These are phyloP conservation scores for Aspergillus pseudoglaucus DNA, from an alignment of 2,329 filamentous ascomycete genomes.

Conservation along the genomic window DNA sequence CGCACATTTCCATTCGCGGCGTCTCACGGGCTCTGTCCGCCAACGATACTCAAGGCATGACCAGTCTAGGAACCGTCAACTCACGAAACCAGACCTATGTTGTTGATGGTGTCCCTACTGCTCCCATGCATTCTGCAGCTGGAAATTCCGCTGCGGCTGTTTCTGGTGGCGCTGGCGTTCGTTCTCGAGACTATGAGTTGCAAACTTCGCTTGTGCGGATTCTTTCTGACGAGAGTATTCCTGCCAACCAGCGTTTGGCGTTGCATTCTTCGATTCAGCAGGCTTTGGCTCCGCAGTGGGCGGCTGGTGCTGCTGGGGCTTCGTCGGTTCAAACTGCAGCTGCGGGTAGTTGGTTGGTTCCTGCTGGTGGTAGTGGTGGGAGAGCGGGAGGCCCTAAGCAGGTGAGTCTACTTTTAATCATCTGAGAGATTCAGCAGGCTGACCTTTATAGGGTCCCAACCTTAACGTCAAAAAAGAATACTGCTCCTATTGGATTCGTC, in stretches of 20 bases:
- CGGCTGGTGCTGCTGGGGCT: conserved; percentile 5
- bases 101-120: conserved; percentile 20
- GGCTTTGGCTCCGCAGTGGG: conserved; percentile 12
- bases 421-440: neutral
- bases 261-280: conserved; percentile 16
- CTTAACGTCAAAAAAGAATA: conserved; percentile 58
- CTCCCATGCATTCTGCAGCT: neutral
- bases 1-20: conserved; percentile 29
- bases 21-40: conserved; percentile 30
- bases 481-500: conserved; percentile 85
- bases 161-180: conserved; percentile 5
- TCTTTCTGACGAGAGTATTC: conserved; percentile 15
- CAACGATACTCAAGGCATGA: conserved; percentile 39
- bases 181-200: conserved; percentile 10
- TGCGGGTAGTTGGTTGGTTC: neutral
- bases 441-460: conserved; percentile 10
- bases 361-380: conserved; percentile 4
- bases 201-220: conserved; percentile 16
- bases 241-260: conserved; percentile 15
- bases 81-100: conserved; percentile 28
- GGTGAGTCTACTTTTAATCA: conserved; percentile 10
- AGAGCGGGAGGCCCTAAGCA: conserved; percentile 12
- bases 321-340: conserved; percentile 3
- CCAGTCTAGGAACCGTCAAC: conserved; percentile 30
- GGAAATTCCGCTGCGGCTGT: neutral